A percentile compares a stretch with the other conserved stretches of the same genome.
phyloP scores from a whole-genome alignment of 257 asterid species.

The Solanum verrucosum region DNA sequence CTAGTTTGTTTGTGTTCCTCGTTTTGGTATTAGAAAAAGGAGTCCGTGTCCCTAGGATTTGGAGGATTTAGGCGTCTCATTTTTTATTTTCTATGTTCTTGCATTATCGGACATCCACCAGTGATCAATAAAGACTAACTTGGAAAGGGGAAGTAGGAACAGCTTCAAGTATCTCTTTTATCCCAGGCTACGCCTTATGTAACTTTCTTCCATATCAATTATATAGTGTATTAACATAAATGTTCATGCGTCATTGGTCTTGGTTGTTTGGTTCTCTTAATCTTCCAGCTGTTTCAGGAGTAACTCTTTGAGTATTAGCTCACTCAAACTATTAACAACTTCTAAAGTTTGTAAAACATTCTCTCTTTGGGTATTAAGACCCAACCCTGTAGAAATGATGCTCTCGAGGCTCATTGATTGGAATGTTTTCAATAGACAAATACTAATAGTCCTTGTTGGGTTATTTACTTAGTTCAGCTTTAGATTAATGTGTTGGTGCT shows the following conservation, averaged over 20 bases:
- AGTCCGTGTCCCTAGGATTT: not conserved
- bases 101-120: not conserved
- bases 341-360: not conserved
- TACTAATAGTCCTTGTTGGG: not conserved
- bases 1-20: not conserved
- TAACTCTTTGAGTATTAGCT: not conserved
- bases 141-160: not conserved
- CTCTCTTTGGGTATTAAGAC: not conserved
- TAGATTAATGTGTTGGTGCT: not conserved
- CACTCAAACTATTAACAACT: not conserved
- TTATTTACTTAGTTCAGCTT: not conserved
- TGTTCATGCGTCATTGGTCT: not conserved
- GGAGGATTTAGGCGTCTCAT: not conserved
- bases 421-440: not conserved
- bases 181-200: not conserved
- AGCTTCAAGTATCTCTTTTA: not conserved
- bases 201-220: not conserved
- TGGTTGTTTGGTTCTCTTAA: not conserved
- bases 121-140: not conserved
- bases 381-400: not conserved
- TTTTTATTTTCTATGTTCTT: not conserved
- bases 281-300: not conserved
- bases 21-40: not conserved
- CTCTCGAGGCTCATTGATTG: not conserved
- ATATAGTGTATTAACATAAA: not conserved